Evolutionary conservation across 1,139 yeast species (phyloP).

Genomic region (Keqinozyma sinolaborantium): DNA sequence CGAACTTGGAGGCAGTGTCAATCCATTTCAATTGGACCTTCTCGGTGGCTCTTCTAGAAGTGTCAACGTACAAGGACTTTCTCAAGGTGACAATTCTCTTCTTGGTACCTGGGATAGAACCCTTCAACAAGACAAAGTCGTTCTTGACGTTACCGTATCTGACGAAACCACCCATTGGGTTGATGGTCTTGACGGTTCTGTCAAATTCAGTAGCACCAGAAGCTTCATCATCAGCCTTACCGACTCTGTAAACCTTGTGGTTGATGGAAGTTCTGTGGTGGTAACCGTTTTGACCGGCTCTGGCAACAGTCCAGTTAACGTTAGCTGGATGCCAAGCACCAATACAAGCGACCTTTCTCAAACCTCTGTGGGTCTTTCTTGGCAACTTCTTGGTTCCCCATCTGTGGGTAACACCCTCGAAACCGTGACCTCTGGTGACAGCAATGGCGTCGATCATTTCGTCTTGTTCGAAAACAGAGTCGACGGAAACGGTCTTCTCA

Average conservation of each 20-base stretch:
- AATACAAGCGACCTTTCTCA: conserved; percentile 99
- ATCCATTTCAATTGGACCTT: conserved; percentile 98
- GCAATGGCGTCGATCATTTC: conserved; percentile 98
- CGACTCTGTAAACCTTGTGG: conserved; percentile 99
- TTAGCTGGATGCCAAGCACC: conserved; percentile 99
- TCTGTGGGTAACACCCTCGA: conserved; percentile 99
- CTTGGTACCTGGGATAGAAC: conserved; percentile 99
- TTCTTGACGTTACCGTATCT: conserved; percentile 98
- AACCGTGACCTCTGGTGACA: conserved; percentile 99
- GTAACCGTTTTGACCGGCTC: conserved; percentile 99
- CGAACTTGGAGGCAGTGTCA: conserved; percentile 99
- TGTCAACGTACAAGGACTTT: conserved; percentile 97
- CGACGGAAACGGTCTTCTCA: conserved; percentile 96
- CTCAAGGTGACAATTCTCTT: conserved; percentile 99
- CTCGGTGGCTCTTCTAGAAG: conserved; percentile 97
- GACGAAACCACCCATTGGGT: conserved; percentile 99
- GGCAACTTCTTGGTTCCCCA: conserved; percentile 99
- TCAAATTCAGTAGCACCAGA: conserved; percentile 96
- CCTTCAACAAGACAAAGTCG: conserved; percentile 96
- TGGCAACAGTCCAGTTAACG: conserved; percentile 99
- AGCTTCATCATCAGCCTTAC: conserved; percentile 92
- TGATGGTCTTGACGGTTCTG: conserved; percentile 99
- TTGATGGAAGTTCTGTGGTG: conserved; percentile 99
- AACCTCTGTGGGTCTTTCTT: conserved; percentile 99
- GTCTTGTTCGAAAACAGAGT: conserved; percentile 96